Evolutionary conservation across 2,329 filamentous ascomycete genomes (phyloP).

Genomic region (Zasmidium angulare): DNA sequence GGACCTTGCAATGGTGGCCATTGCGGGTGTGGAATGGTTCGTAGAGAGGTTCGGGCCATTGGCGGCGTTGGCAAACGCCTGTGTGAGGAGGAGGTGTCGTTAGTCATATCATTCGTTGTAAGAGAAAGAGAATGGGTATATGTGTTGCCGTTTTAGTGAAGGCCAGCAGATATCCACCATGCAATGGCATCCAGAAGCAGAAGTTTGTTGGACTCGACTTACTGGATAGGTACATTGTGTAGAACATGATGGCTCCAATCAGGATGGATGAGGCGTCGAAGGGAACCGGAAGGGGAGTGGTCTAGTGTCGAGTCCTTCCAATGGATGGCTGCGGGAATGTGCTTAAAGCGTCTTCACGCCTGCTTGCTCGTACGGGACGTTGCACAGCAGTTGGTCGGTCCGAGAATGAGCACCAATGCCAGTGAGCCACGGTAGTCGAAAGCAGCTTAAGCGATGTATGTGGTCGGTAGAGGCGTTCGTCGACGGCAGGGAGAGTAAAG

Average conservation of each 20-base stretch:
- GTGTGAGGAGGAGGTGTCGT: neutral
- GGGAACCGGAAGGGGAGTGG: slow-evolving; percentile 18
- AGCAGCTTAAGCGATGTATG: slow-evolving; percentile 16
- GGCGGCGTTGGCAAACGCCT: slow-evolving; percentile 93
- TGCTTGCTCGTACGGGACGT: slow-evolving; percentile 21
- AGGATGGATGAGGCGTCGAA: slow-evolving; percentile 11
- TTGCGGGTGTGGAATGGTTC: slow-evolving; percentile 71
- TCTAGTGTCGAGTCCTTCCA: slow-evolving; percentile 24
- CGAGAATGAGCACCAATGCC: slow-evolving; percentile 13
- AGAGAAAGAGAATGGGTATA: too few relatives aligned
- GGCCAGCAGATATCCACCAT: slow-evolving; percentile 18
- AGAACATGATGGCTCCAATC: slow-evolving; percentile 37
- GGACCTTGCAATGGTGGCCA: slow-evolving; percentile 85
- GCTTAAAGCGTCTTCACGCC: slow-evolving; percentile 23
- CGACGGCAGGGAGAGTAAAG: slow-evolving; percentile 12
- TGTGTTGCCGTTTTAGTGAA: slow-evolving; percentile 18
- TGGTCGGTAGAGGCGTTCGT: slow-evolving; percentile 12
- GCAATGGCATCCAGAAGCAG: slow-evolving; percentile 11
- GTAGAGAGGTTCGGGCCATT: slow-evolving; percentile 89
- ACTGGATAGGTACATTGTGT: slow-evolving; percentile 58
- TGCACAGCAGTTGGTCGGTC: slow-evolving; percentile 29
- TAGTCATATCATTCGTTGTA: too few relatives aligned
- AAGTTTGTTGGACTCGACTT: slow-evolving; percentile 40
- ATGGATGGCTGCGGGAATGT: slow-evolving; percentile 29
- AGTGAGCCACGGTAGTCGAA: slow-evolving; percentile 17